Base-by-base conservation (phyloP, 2,329 filamentous ascomycete genomes). In the Ophiostoma triangulosporum region DNA sequence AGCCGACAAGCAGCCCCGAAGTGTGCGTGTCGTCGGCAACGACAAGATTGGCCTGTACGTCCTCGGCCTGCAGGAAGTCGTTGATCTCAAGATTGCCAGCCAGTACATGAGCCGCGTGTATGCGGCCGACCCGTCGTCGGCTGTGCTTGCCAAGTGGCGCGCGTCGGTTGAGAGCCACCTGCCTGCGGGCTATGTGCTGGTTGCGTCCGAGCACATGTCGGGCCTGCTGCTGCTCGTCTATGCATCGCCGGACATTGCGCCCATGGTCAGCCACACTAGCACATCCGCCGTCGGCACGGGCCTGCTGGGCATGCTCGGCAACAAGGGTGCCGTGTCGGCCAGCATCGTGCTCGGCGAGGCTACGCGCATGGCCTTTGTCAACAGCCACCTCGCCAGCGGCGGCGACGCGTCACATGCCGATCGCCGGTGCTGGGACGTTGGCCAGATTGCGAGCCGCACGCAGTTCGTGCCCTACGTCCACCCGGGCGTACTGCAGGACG, bases 251-350 rank as follows among this genome's bases (percentile, higher is more conserved):
- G 77, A 81, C 8, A 73, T 97, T 38, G 79, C 80, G 1, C 75
- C 82, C 0, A 85, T 83, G 2, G 78, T 97, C 61, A 86, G 81
- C 57, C 86, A 87, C 49, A 80, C 95, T 60, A 94, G 87, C 66
- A 89, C 84, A 1, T 82, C 82, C 4, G 84, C 80, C 54, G 84
- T 97, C 7, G 91, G 90, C 0, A 98, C 93, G 0, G 93, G 93
- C 0, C 68, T 97, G 43, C 79, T 94, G 68, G 91, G 91, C 0
- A 95, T 95, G 63, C 84, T 96, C 72, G 93, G 93, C 9, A 98
- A 98, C 67, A 98, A 98, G 66, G 93, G 93, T 1, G 91, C 87
- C 4, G 84, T 95, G 0, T 80, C 84, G 3, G 85, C 86, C 4
- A 79, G 91, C 20, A 72, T 98, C 4, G 74, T 98, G 1, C 70